A percentile compares a stretch with the other conserved stretches of the same genome.
phyloP scores from a whole-genome alignment of 2,329 filamentous ascomycete species.

The Rachicladosporium sp. region DNA sequence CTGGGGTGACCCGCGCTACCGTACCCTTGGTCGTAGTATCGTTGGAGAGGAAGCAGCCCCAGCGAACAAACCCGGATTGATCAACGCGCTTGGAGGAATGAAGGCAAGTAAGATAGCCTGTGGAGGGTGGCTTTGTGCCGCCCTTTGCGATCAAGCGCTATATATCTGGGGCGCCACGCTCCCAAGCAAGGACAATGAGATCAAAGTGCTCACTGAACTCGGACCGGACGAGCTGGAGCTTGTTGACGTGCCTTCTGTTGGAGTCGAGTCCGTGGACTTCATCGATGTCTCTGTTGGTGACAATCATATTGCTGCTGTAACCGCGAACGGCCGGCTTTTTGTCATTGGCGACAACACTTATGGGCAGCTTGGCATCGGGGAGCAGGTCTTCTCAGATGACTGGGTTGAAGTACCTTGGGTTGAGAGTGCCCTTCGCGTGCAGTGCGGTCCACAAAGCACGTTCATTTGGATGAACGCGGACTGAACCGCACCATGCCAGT shows the following conservation, averaged over 20 bases:
- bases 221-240: constrained; percentile 17
- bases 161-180: constrained; percentile 46
- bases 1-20: constrained; percentile 49
- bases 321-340: no score
- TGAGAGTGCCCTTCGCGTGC: constrained; percentile 3
- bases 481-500: no score
- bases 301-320: constrained; percentile 41
- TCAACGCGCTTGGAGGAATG: constrained; percentile 41
- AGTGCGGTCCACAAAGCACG: no score
- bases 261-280: constrained; percentile 34
- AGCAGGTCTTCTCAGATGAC: constrained; percentile 11
- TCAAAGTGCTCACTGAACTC: constrained; percentile 11
- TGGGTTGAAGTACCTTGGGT: constrained; percentile 14
- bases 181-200: constrained; percentile 12
- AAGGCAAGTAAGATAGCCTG: constrained; percentile 40
- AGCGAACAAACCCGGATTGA: constrained; percentile 33
- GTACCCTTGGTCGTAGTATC: constrained; percentile 42
- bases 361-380: constrained; percentile 44
- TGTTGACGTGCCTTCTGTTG: constrained; percentile 14
- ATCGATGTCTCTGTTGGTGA: constrained; percentile 47
- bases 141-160: constrained; percentile 46
- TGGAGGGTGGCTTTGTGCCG: constrained; percentile 46
- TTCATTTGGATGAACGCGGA: no score
- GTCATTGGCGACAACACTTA: constrained; percentile 45
- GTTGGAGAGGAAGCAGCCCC: constrained; percentile 26